Base-by-base conservation (phyloP, 805 yeast species). In the Ogataea paradorogensis region DNA sequence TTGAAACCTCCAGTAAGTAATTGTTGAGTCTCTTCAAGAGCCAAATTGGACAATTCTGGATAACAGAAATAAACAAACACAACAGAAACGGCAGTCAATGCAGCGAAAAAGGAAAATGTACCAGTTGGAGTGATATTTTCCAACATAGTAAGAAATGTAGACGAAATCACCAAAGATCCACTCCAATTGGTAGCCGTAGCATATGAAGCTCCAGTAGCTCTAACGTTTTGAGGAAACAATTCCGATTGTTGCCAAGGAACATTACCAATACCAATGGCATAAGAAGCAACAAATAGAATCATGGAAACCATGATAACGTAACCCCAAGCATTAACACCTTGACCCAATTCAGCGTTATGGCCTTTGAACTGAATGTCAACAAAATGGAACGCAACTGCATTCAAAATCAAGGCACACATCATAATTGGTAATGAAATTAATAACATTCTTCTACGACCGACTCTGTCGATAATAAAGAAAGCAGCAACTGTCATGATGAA, bases 201-300 rank as follows among this genome's bases (percentile, higher is more conserved):
- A 55, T 78, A 82, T 43, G 95, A 86, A 8, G 89, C 81, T 45
- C 98, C 98, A 33, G 88, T 73, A 43, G 96, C 95, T 61, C 99
- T 80, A 24, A 91, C 96, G 46, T 80, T 77, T 71, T 90, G 95
- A 25, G 97, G 93, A 68, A 93, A 89, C 57, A 91, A 69, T 65
- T 91, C 99, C 42, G 91, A 84, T 59, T 93, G 97, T 60, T 91
- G 96, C 99, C 99, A 91, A 41, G 98, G 97, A 40, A 88, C 93
- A 62, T 91, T 90, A 66, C 99, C 99, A 51, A 90, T 86, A 51
- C 98, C 98, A 50, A 87, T 70, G 34, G 97, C 96, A 61, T 90
- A 91, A 38, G 83, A 80, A 3, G 95, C 96, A 32, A 90, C 96
- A 58, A 71, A 93, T 28, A 79, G 61, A 48, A 91, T 87, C 86